Conservation (phyloP, 2,329 filamentous ascomycete species). For the Xylaria sp. region DNA sequence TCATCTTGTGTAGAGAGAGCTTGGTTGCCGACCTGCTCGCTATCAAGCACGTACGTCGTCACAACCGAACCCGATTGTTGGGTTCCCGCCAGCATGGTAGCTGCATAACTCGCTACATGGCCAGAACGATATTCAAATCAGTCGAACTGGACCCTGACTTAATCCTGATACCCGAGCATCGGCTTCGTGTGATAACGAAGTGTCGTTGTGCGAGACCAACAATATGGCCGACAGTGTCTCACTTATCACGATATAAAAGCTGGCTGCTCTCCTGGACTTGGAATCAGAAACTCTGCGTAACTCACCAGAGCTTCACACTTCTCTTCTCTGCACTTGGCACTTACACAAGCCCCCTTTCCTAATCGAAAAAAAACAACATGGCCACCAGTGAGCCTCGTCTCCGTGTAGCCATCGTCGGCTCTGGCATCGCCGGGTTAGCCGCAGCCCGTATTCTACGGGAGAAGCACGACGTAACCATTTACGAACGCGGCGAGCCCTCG, state of each 20-base stretch:
- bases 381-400: slow-evolving; percentile 21
- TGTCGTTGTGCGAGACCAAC: not conserved
- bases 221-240: not conserved
- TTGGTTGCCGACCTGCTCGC: not conserved
- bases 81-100: no score
- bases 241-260: slow-evolving; percentile 3
- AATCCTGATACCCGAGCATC: no score
- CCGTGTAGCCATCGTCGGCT: slow-evolving; percentile 40
- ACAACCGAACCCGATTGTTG: not conserved
- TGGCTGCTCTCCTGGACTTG: not conserved
- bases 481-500: slow-evolving; percentile 41
- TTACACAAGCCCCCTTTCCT: not conserved
- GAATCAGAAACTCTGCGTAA: not conserved
- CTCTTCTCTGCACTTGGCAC: no score
- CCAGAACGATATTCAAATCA: not conserved
- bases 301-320: not conserved
- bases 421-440: slow-evolving; percentile 41
- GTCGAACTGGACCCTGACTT: not conserved
- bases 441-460: slow-evolving; percentile 42
- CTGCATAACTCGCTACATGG: not conserved
- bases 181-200: not conserved
- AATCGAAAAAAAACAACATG: slow-evolving; percentile 22
- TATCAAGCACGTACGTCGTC: not conserved
- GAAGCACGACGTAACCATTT: slow-evolving; percentile 41
- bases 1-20: not conserved